These are phyloP conservation scores for Lecanosticta acicola DNA, from an alignment of 2,329 filamentous ascomycete genomes.

Conservation along the genomic window DNA sequence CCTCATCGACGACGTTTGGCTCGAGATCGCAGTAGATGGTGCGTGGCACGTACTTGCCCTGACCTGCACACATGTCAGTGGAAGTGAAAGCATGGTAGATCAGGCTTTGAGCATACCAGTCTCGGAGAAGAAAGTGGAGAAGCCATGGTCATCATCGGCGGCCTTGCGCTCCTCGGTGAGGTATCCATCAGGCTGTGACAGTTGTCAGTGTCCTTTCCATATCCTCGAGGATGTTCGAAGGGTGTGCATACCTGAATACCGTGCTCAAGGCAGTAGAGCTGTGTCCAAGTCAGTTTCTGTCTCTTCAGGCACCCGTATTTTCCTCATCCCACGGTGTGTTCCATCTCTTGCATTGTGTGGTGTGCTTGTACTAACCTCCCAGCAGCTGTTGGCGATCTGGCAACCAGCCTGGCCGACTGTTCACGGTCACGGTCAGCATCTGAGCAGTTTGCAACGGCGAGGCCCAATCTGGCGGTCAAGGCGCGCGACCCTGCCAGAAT, in stretches of 20 bases:
- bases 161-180: conserved; percentile 97
- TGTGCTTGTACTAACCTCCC: conserved; percentile 73
- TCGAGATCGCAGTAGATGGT: conserved; percentile 99
- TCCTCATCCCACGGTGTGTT: conserved; percentile 14
- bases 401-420: conserved; percentile 99
- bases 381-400: conserved; percentile 99
- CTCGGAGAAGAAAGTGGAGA: conserved; percentile 99
- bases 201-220: conserved; percentile 17
- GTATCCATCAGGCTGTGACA: conserved; percentile 86
- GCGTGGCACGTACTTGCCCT: conserved; percentile 98
- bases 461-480: conserved; percentile 38
- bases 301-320: conserved; percentile 28
- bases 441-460: conserved; percentile 10
- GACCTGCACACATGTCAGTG: conserved; percentile 53
- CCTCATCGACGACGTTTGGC: conserved; percentile 98
- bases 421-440: conserved; percentile 50
- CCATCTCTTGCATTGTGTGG: conserved; percentile 15
- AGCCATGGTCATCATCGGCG: conserved; percentile 87
- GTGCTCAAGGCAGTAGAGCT: conserved; percentile 99
- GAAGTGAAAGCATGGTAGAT: conserved; percentile 34
- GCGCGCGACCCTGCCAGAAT: conserved; percentile 29
- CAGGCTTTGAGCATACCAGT: conserved; percentile 87
- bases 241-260: conserved; percentile 79
- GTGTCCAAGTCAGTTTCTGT: conserved; percentile 31
- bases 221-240: conserved; percentile 3